Evolutionary conservation across 2,329 filamentous ascomycete species (phyloP), one percentile per base, ranked within the genome.

Genomic region (Decorospora gaudefroyi): DNA sequence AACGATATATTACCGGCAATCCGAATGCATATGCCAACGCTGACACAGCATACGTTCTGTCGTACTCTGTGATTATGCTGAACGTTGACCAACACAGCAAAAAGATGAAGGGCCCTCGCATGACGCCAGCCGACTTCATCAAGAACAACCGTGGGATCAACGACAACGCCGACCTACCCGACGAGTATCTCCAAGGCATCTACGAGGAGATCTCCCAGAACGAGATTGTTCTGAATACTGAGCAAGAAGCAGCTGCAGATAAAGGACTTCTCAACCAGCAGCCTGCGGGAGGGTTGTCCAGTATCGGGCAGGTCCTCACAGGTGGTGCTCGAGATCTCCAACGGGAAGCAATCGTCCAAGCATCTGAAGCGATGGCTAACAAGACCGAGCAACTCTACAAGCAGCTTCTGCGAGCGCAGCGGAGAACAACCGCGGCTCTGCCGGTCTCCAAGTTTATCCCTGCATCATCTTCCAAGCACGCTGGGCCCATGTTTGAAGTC

Each of bases 121-220:
- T 99, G 93, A 95, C 86, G 17, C 90, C 90, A 55, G 88, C 96
- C 51, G 95, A 99, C 57, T 99, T 99, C 66, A 96, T 99, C 76
- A 96, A 95, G 76, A 99, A 99, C 73, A 99, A 99, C 70, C 80
- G 93, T 18, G 93, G 93, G 45, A 99, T 99, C 76, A 97, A 99
- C 72, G 93, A 99, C 72, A 92, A 88, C 57, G 87, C 90, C 19
- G 89, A 97, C 74, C 74, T 99, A 47, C 93, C 95, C 0, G 85
- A 95, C 35, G 93, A 99, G 25, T 99, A 99, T 64, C 82, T 99
- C 2, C 78, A 83, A 18, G 82, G 80, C 4, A 97, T 99, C 40
- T 99, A 86, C 58, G 92, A 99, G 4, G 93, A 99, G 67, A 99
- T 99, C 61, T 82, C 80, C 1, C 79, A 78, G 44, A 92, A 97